Percentiles rank a stretch among this genome's conserved stretches.
Evolutionary conservation across 2,329 filamentous ascomycete species (phyloP).

Genomic region (Colletotrichum truncatum): DNA sequence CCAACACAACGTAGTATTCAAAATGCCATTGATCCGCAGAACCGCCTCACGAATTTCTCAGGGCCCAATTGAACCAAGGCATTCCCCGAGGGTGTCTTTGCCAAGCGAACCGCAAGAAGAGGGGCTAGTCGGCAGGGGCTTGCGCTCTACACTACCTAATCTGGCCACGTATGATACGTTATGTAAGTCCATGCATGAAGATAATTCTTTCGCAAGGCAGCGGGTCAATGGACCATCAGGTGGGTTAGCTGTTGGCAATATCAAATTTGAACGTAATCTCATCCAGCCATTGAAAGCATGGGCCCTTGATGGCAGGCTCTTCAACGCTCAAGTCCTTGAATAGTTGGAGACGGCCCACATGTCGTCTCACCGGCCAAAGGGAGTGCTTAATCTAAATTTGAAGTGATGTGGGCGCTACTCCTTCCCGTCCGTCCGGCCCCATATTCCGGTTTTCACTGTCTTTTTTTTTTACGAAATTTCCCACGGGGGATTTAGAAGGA

Average conservation of each 20-base stretch:
- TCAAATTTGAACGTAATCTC: neutral
- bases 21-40: neutral
- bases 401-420: neutral
- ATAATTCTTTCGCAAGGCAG: neutral
- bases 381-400: neutral
- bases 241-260: neutral
- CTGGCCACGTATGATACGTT: neutral
- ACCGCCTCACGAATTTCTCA: neutral
- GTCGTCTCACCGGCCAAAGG: neutral
- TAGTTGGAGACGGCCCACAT: neutral
- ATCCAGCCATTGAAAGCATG: too few relatives aligned
- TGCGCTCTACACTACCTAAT: neutral
- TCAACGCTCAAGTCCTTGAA: neutral
- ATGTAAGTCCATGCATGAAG: neutral
- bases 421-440: conserved; percentile 23
- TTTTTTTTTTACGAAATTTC: neutral
- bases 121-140: neutral
- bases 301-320: neutral
- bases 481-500: neutral
- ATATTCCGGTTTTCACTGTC: conserved; percentile 1
- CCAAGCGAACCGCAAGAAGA: conserved; percentile 1
- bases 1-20: neutral
- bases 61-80: neutral
- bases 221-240: neutral
- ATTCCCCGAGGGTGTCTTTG: neutral